phyloP scores from a whole-genome alignment of 2,329 filamentous ascomycete genomes.

The Fusarium euwallaceae region DNA sequence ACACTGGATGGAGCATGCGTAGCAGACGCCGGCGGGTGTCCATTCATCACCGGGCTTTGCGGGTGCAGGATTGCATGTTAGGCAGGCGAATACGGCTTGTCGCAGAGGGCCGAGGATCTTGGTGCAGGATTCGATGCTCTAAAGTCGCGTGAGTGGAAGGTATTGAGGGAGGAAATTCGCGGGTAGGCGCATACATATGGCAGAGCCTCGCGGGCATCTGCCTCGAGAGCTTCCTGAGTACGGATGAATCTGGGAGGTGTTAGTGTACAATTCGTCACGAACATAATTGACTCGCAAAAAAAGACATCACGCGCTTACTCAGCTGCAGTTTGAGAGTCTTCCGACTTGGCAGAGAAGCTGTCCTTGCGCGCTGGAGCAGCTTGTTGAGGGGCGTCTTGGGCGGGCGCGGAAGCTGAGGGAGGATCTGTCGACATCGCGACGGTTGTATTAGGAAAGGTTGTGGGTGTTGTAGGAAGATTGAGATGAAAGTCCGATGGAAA shows the following conservation, averaged over 20 bases:
- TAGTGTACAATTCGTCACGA: neutral
- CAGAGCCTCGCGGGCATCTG: slow-evolving; percentile 92
- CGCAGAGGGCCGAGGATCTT: slow-evolving; percentile 88
- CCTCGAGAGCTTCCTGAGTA: slow-evolving; percentile 89
- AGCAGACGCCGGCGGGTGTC: slow-evolving; percentile 85
- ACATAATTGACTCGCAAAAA: rapidly evolving
- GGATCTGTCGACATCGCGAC: slow-evolving; percentile 57
- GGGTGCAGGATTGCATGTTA: slow-evolving; percentile 92
- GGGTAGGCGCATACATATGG: slow-evolving; percentile 78
- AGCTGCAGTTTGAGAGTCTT: slow-evolving; percentile 78
- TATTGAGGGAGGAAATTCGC: neutral
- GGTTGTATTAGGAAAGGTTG: neutral
- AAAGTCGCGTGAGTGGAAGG: slow-evolving; percentile 34
- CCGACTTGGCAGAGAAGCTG: slow-evolving; percentile 71
- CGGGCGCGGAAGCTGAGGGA: slow-evolving; percentile 44
- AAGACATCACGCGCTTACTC: slow-evolving; percentile 63
- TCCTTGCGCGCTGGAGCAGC: slow-evolving; percentile 59
- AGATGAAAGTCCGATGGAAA: neutral
- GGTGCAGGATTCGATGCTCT: slow-evolving; percentile 96
- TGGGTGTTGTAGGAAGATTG: neutral
- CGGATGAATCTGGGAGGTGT: slow-evolving; percentile 79
- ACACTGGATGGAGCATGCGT: slow-evolving; percentile 95
- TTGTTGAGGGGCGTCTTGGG: slow-evolving; percentile 41
- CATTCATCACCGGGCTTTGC: slow-evolving; percentile 65
- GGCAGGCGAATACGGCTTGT: slow-evolving; percentile 90